These are phyloP conservation scores for Diplodia mutila DNA, from an alignment of 2,329 filamentous ascomycete species.

Conservation along the genomic window DNA sequence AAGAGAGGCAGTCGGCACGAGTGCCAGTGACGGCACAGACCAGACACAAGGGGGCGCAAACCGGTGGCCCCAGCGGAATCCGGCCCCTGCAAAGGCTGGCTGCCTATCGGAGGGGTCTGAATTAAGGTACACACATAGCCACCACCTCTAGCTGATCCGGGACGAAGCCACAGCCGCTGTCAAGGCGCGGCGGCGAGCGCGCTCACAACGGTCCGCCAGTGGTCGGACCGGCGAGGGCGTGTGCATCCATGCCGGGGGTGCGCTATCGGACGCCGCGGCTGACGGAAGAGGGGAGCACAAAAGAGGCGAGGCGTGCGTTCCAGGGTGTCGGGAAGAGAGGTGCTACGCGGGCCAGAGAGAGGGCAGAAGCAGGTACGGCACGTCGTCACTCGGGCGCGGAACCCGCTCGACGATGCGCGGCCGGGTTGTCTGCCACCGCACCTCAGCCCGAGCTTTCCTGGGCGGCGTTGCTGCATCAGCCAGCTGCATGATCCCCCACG, in stretches of 20 bases:
- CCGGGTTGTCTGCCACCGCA: slow-evolving; percentile 2
- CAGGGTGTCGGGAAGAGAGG: background rate
- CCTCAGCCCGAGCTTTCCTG: slow-evolving; percentile 5
- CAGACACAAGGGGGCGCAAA: slow-evolving; percentile 22
- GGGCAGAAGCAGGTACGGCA: slow-evolving; percentile 17
- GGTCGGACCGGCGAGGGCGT: slow-evolving; percentile 4
- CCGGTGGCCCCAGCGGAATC: slow-evolving; percentile 18
- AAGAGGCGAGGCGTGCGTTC: slow-evolving; percentile 14
- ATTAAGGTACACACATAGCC: slow-evolving; percentile 20
- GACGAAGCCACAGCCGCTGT: slow-evolving; percentile 25
- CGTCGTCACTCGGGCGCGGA: slow-evolving; percentile 7
- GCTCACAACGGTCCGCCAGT: slow-evolving; percentile 9
- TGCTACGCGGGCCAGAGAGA: background rate
- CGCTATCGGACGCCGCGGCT: slow-evolving; percentile 20
- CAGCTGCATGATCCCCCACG: slow-evolving; percentile 18
- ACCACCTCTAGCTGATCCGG: slow-evolving; percentile 6
- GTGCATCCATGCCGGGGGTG: slow-evolving; percentile 4
- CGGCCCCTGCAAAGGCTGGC: slow-evolving; percentile 12
- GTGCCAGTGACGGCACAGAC: slow-evolving; percentile 9
- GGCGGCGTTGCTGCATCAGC: slow-evolving; percentile 15
- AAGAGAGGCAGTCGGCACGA: background rate
- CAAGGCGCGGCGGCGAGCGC: slow-evolving; percentile 11
- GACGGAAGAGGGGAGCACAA: slow-evolving; percentile 15
- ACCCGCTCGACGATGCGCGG: slow-evolving; percentile 15
- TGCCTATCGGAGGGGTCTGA: slow-evolving; percentile 19